A percentile compares a stretch with the other conserved stretches of the same genome.
Conservation (phyloP, 139 green algal species). For the Haematococcus lacustris region DNA sequence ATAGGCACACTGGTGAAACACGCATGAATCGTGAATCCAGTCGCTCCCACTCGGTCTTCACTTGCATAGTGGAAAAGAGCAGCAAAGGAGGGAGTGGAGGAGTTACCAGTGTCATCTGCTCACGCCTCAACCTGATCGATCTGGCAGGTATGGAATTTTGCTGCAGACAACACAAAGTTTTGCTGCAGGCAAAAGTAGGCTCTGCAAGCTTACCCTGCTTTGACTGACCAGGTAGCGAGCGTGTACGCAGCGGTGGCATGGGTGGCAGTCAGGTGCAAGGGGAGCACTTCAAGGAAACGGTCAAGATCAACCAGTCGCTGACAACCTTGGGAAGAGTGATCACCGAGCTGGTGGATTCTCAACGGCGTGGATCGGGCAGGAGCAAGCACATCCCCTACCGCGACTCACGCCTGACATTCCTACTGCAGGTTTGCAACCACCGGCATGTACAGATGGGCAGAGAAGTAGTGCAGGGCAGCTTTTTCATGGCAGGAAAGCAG, state of each 20-base stretch:
- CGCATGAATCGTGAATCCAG: constrained; percentile 81
- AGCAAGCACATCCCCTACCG: constrained; percentile 96
- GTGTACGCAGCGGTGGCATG: constrained; percentile 40
- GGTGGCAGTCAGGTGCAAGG: constrained; percentile 65
- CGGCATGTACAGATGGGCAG: no score
- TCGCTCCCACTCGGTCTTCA: constrained; percentile 89
- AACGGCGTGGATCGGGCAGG: constrained; percentile 29
- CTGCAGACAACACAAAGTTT: no score
- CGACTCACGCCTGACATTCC: constrained; percentile 92
- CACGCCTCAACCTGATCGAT: constrained; percentile 91
- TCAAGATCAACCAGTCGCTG: constrained; percentile 92
- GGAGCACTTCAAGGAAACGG: constrained; percentile 67
- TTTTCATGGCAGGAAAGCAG: no score
- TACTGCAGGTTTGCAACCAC: constrained; percentile 82
- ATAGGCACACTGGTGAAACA: constrained; percentile 72
- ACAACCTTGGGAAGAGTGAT: constrained; percentile 91
- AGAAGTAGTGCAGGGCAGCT: no score
- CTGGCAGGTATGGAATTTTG: constrained; percentile 71
- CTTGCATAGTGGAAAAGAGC: constrained; percentile 33
- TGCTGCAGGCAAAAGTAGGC: no score
- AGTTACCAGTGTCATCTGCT: constrained; percentile 51
- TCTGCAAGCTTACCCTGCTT: no score
- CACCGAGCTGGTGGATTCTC: constrained; percentile 66
- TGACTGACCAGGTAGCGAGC: constrained; percentile 87
- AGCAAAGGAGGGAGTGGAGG: constrained; percentile 27